phyloP scores from a whole-genome alignment of 2,329 filamentous ascomycete species.

The Pseudogymnoascus pannorum region DNA sequence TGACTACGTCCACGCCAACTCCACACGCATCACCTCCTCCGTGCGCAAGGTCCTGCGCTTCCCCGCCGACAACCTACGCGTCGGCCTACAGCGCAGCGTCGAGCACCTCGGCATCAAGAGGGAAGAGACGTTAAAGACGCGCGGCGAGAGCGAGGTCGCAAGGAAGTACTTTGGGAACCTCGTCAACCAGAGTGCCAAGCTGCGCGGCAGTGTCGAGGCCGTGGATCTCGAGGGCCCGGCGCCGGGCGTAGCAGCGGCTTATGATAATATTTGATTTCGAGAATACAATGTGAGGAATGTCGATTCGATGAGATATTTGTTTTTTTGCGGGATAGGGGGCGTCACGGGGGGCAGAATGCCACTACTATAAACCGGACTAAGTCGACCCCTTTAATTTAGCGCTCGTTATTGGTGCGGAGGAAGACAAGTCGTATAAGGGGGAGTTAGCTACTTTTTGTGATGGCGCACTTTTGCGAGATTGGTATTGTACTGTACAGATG shows the following conservation, averaged over 20 bases:
- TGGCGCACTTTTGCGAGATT: not conserved
- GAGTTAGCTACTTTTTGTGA: not conserved
- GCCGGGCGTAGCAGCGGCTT: conserved; percentile 27
- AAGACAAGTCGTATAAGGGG: not conserved
- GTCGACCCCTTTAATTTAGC: conserved; percentile 1
- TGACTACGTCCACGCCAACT: conserved; percentile 90
- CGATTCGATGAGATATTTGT: not conserved
- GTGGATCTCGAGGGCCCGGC: conserved; percentile 30
- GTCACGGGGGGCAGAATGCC: not conserved
- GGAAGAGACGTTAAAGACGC: conserved; percentile 76
- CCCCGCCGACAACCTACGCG: conserved; percentile 78
- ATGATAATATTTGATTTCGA: conserved; percentile 22
- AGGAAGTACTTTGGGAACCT: conserved; percentile 86
- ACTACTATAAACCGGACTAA: not conserved
- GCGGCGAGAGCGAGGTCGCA: conserved; percentile 77
- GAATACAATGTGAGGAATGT: not conserved
- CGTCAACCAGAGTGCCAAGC: conserved; percentile 54
- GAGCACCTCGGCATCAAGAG: conserved; percentile 73
- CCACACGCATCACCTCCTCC: conserved; percentile 72
- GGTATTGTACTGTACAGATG: not conserved
- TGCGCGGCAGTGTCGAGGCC: conserved; percentile 34
- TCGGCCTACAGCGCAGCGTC: conserved; percentile 74
- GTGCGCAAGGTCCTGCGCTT: conserved; percentile 84
- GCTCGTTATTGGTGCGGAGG: not conserved
- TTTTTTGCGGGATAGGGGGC: not conserved